phyloP scores from a whole-genome alignment of 441 rosid genomes.

The Populus tomentosa region DNA sequence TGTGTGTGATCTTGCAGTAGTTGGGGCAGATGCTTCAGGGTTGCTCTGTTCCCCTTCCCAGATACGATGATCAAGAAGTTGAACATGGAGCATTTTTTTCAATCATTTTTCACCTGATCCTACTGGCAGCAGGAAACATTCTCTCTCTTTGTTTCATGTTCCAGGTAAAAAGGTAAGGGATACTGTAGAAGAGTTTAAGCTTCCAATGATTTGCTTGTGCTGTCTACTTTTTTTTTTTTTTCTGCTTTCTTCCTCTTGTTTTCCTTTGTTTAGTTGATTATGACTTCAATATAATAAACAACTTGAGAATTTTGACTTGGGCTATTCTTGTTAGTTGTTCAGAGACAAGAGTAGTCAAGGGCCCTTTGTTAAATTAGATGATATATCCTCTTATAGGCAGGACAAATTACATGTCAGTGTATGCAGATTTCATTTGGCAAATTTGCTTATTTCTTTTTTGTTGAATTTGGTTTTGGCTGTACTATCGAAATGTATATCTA shows the following conservation, averaged over 20 bases:
- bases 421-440: constrained; percentile 27
- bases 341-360: constrained; percentile 27
- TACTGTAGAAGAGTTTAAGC: constrained; percentile 21
- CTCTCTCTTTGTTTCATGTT: constrained; percentile 6
- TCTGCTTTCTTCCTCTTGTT: background rate
- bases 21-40: constrained; percentile 85
- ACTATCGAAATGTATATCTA: background rate
- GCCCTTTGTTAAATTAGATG: constrained; percentile 28
- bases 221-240: background rate
- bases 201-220: constrained; percentile 30
- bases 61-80: constrained; percentile 41
- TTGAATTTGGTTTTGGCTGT: background rate
- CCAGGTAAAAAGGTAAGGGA: constrained; percentile 32
- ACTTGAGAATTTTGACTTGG: constrained; percentile 42
- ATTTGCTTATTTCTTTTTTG: constrained; percentile 20
- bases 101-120: constrained; percentile 8
- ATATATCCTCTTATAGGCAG: constrained; percentile 24
- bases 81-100: constrained; percentile 37
- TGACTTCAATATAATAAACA: constrained; percentile 42
- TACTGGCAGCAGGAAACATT: constrained; percentile 3
- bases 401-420: constrained; percentile 24
- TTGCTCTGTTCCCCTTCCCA: constrained; percentile 55
- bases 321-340: constrained; percentile 35
- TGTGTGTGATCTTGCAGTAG: constrained; percentile 79
- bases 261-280: constrained; percentile 27